These are phyloP conservation scores for Rhizopogon roseolus DNA, from an alignment of 768 basidiomycete species.

Conservation along the genomic window DNA sequence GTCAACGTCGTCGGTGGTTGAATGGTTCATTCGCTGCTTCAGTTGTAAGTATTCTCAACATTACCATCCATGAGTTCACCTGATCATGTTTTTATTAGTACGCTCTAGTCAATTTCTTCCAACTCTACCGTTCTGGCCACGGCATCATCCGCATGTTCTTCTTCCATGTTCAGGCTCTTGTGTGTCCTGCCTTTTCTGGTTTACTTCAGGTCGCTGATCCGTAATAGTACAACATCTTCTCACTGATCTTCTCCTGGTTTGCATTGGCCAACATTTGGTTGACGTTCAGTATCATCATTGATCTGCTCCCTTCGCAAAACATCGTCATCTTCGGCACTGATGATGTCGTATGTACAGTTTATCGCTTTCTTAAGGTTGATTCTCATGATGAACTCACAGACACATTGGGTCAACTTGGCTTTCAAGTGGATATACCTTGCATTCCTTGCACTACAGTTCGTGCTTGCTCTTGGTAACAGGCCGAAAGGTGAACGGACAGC, in stretches of 20 bases:
- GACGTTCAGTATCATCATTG: constrained; percentile 94
- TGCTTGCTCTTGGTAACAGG: constrained; percentile 72
- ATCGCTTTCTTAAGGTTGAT: neutral
- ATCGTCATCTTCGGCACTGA: constrained; percentile 70
- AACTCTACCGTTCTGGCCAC: constrained; percentile 82
- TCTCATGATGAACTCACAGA: constrained; percentile 38
- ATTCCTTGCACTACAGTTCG: constrained; percentile 79
- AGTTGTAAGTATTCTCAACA: constrained; percentile 48
- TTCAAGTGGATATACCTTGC: constrained; percentile 86
- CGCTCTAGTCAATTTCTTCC: constrained; percentile 89
- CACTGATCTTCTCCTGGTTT: constrained; percentile 90
- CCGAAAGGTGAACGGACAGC: constrained; percentile 84
- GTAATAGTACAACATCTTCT: constrained; percentile 78
- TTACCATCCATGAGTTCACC: neutral
- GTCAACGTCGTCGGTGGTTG: constrained; percentile 93
- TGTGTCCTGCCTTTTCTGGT: constrained; percentile 33
- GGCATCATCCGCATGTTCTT: constrained; percentile 93
- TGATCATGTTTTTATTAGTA: constrained; percentile 45
- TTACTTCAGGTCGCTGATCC: neutral
- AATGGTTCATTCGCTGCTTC: constrained; percentile 96
- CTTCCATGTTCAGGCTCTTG: constrained; percentile 89
- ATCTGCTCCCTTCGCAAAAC: constrained; percentile 57
- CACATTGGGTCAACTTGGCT: constrained; percentile 80
- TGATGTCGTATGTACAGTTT: constrained; percentile 47
- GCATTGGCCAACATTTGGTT: constrained; percentile 90